These are phyloP conservation scores for Aspergillus conjunctus DNA, from an alignment of 495 filamentous ascomycete genomes.

Conservation along the genomic window DNA sequence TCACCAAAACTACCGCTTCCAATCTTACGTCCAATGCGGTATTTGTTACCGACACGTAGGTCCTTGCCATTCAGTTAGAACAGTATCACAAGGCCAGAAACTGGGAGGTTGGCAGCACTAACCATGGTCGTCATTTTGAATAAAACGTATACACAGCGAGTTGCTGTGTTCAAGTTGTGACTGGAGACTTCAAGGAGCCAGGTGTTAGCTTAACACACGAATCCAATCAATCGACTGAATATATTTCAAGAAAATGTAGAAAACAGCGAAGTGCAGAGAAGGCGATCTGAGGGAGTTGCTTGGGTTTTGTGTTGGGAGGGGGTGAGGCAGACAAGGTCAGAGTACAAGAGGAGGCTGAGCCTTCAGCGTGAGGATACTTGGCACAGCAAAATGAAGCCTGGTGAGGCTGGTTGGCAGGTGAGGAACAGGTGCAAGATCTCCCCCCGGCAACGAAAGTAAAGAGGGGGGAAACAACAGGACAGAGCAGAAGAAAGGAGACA, in stretches of 20 bases:
- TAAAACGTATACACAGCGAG: slow-evolving; percentile 40
- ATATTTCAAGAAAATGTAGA: slow-evolving; percentile 19
- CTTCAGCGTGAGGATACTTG: slow-evolving; percentile 22
- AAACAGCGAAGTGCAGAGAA: slow-evolving; percentile 21
- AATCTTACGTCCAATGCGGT: slow-evolving; percentile 99
- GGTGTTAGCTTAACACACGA: slow-evolving; percentile 5
- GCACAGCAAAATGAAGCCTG: slow-evolving; percentile 17
- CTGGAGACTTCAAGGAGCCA: slow-evolving; percentile 12
- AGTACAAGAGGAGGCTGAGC: slow-evolving; percentile 17
- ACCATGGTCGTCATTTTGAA: slow-evolving; percentile 56
- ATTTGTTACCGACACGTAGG: slow-evolving; percentile 99
- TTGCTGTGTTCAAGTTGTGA: slow-evolving; percentile 32
- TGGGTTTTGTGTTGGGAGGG: slow-evolving; percentile 25
- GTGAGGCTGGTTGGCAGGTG: slow-evolving; percentile 6
- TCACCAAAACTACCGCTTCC: slow-evolving; percentile 98
- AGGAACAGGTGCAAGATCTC: not conserved
- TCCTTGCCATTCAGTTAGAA: slow-evolving; percentile 60
- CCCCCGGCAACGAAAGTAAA: not conserved
- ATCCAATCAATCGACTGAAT: slow-evolving; percentile 15
- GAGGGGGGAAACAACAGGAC: not conserved
- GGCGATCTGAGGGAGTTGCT: slow-evolving; percentile 21
- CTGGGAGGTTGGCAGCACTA: slow-evolving; percentile 15
- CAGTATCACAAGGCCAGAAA: not conserved
- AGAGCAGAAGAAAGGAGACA: not conserved
- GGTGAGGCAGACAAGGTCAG: slow-evolving; percentile 18